These are phyloP conservation scores for Chlamydomonas sp. DNA, from an alignment of 139 green algal genomes.

Conservation along the genomic window DNA sequence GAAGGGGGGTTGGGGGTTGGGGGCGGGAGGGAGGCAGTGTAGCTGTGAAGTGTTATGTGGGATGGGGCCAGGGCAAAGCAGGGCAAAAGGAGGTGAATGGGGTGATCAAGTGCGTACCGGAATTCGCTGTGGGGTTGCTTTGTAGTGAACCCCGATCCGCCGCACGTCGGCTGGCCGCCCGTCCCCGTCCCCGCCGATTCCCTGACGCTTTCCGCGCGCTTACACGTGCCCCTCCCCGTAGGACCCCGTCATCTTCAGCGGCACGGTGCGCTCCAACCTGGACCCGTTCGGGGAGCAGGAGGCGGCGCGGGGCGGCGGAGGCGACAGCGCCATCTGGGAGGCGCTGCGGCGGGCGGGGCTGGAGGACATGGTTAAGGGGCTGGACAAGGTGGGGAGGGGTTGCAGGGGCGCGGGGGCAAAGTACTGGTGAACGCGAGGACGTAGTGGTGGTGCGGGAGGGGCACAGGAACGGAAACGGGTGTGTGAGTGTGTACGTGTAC, in stretches of 20 bases:
- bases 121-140: too few species aligned
- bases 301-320: not conserved
- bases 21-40: too few species aligned
- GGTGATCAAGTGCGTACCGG: too few species aligned
- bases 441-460: not conserved
- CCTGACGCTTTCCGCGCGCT: not conserved
- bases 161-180: not conserved
- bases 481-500: too few species aligned
- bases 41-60: too few species aligned
- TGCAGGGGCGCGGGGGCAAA: not conserved
- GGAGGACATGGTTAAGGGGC: slow-evolving; percentile 45
- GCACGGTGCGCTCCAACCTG: slow-evolving; percentile 91
- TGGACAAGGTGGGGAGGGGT: slow-evolving; percentile 12
- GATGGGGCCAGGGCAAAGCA: too few species aligned
- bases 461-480: too few species aligned
- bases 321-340: slow-evolving; percentile 78
- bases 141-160: too few species aligned
- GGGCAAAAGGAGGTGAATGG: too few species aligned
- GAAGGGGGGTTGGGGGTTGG: too few species aligned
- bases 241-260: slow-evolving; percentile 95
- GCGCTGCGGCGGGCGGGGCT: slow-evolving; percentile 59
- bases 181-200: not conserved
- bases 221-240: slow-evolving; percentile 50
- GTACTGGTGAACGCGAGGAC: not conserved
- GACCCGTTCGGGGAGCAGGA: slow-evolving; percentile 84